Percentiles rank a stretch among this genome's conserved stretches.
phyloP scores from a whole-genome alignment of 2,329 filamentous ascomycete genomes.

The Pseudopithomyces chartarum region DNA sequence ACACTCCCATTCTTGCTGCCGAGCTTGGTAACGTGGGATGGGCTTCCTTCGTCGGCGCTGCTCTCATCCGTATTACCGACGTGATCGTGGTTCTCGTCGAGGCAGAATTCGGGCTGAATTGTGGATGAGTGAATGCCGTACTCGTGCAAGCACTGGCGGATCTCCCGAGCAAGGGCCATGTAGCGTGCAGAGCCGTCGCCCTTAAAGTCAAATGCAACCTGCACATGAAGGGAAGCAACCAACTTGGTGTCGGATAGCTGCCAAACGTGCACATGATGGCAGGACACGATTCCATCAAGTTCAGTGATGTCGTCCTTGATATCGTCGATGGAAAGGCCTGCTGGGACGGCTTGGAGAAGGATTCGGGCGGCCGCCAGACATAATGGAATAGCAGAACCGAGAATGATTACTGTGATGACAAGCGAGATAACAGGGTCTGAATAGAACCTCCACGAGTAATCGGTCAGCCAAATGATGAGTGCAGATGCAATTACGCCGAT shows the following conservation, averaged over 20 bases:
- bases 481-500: conserved; percentile 83
- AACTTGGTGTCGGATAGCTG: conserved; percentile 94
- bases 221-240: conserved; percentile 90
- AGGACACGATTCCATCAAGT: conserved; percentile 84
- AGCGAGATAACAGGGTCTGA: conserved; percentile 91
- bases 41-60: conserved; percentile 32
- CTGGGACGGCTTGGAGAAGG: conserved; percentile 89
- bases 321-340: conserved; percentile 84
- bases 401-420: conserved; percentile 82
- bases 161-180: conserved; percentile 84
- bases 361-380: conserved; percentile 83
- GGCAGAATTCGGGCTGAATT: conserved; percentile 86
- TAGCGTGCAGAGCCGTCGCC: conserved; percentile 78
- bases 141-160: conserved; percentile 86
- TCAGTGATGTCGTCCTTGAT: conserved; percentile 89
- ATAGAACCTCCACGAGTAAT: conserved; percentile 81
- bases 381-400: conserved; percentile 75
- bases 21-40: conserved; percentile 20
- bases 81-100: conserved; percentile 52
- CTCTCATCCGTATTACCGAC: conserved; percentile 34
- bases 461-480: conserved; percentile 88
- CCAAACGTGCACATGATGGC: conserved; percentile 97
- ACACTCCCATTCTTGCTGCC: conserved; percentile 44
- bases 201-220: conserved; percentile 87
- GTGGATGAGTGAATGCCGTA: conserved; percentile 97